Percentiles rank a stretch among this genome's conserved stretches.
These are phyloP conservation scores for Vigna hirtella DNA, from an alignment of 306 rosid genomes.

Conservation along the genomic window DNA sequence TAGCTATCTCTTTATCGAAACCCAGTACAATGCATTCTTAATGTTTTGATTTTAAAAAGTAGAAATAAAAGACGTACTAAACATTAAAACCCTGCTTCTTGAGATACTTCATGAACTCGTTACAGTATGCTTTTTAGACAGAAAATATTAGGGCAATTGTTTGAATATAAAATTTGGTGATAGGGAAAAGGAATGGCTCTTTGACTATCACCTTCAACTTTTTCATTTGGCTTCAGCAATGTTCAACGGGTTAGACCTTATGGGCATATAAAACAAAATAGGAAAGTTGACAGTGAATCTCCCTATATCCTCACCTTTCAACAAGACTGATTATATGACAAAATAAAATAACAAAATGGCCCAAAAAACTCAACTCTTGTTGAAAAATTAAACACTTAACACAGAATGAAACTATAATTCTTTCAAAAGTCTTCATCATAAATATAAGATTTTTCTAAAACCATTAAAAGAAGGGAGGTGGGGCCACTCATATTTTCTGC, in stretches of 20 bases:
- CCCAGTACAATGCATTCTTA: neutral
- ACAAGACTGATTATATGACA: neutral
- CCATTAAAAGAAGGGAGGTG: too few species aligned
- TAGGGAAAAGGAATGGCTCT: neutral
- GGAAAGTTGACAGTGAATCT: neutral
- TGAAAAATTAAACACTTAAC: neutral
- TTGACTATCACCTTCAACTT: constrained; percentile 5
- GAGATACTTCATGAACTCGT: neutral
- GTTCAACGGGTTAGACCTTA: neutral
- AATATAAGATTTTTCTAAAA: neutral
- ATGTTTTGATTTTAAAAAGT: neutral
- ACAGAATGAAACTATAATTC: neutral
- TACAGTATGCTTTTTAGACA: neutral
- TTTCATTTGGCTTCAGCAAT: neutral
- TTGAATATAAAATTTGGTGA: neutral
- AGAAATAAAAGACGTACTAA: neutral
- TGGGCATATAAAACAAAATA: neutral
- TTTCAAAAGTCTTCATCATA: neutral
- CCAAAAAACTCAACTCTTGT: neutral
- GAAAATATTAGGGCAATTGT: neutral
- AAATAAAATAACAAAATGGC: neutral
- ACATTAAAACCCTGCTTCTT: neutral
- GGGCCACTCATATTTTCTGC: neutral
- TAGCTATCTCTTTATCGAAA: too few species aligned
- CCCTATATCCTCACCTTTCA: neutral